Evolutionary conservation across 179 eudicot species (phyloP).

Genomic region (Dionaea muscipula): DNA sequence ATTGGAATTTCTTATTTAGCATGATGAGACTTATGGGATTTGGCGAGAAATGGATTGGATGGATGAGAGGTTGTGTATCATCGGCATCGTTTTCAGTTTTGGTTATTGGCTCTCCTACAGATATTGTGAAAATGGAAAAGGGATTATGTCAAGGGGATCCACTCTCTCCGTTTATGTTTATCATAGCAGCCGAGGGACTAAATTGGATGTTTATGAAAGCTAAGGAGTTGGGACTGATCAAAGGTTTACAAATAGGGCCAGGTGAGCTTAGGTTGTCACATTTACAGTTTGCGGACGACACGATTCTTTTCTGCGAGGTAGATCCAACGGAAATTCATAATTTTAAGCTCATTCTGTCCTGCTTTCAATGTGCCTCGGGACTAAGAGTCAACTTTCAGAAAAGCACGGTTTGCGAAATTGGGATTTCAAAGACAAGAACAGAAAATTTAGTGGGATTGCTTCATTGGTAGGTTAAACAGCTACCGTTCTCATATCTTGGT

Average conservation of each 20-base stretch:
- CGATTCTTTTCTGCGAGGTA: background rate
- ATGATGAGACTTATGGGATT: no score
- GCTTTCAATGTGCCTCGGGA: background rate
- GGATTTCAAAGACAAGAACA: no score
- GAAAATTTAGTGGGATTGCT: background rate
- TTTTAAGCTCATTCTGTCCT: background rate
- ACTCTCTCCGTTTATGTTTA: background rate
- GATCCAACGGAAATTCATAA: background rate
- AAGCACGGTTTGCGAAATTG: background rate
- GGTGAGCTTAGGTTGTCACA: background rate
- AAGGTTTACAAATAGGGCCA: background rate
- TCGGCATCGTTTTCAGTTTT: background rate
- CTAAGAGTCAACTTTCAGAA: background rate
- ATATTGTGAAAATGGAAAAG: no score
- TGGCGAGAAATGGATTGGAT: background rate
- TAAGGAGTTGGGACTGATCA: no score
- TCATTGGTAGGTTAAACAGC: background rate
- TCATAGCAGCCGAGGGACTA: background rate
- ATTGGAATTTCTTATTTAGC: no score
- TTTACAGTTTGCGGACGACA: background rate
- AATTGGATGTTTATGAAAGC: background rate
- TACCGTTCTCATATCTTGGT: background rate
- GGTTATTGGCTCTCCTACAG: background rate
- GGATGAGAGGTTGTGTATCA: background rate
- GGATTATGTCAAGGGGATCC: background rate